Conservation (phyloP, 2,329 filamentous ascomycete species). For the Helotiales sp. region DNA sequence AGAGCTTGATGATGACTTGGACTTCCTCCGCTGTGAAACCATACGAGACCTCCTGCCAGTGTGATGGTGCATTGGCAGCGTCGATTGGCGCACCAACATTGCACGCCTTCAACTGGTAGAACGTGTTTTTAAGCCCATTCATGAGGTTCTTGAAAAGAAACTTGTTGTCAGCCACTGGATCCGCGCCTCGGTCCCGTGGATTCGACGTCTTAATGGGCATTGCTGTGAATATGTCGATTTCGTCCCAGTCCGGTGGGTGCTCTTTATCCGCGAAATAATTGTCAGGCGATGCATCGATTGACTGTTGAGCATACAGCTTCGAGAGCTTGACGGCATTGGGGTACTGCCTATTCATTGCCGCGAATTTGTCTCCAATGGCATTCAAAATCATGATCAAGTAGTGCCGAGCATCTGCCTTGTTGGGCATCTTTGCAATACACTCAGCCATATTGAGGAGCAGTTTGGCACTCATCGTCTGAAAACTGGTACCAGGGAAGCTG, state of each 20-base stretch:
- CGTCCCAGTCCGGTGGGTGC: conserved; percentile 88
- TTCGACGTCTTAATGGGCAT: conserved; percentile 96
- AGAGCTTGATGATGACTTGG: conserved; percentile 93
- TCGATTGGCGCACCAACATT: conserved; percentile 79
- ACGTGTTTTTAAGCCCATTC: conserved; percentile 93
- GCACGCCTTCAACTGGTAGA: conserved; percentile 91
- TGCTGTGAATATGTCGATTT: conserved; percentile 95
- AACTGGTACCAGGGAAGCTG: conserved; percentile 95
- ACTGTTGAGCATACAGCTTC: conserved; percentile 72
- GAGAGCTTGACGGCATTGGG: conserved; percentile 93
- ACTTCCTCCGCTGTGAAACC: conserved; percentile 98
- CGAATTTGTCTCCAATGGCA: conserved; percentile 97
- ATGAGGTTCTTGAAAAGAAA: conserved; percentile 97
- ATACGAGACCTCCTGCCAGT: conserved; percentile 95
- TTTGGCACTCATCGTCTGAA: conserved; percentile 99
- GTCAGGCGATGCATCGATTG: conserved; percentile 68
- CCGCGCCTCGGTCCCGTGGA: conserved; percentile 83
- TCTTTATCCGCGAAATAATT: conserved; percentile 85
- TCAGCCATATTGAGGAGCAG: conserved; percentile 97
- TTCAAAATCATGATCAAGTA: conserved; percentile 97
- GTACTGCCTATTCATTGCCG: conserved; percentile 96
- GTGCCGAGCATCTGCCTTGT: conserved; percentile 93
- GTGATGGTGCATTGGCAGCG: conserved; percentile 75
- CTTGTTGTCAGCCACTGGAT: conserved; percentile 95
- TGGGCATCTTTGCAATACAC: conserved; percentile 90